Base-by-base conservation (phyloP, 148 eudicot genomes). In the Rhododendron griersonianum region DNA sequence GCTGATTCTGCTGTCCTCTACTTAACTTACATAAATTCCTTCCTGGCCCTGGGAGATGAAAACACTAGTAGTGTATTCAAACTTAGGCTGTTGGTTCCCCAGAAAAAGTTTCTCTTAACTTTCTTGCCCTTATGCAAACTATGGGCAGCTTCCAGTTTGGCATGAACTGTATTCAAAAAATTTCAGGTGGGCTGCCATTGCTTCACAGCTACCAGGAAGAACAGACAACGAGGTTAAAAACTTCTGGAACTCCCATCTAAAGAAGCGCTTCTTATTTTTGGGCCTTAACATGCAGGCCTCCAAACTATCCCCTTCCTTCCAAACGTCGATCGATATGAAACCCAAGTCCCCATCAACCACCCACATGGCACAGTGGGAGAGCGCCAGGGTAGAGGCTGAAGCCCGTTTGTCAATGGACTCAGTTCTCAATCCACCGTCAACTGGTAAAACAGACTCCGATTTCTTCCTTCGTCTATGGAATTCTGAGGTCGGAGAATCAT, bases 151-250 rank as follows among this genome's bases (percentile, higher is more conserved):
- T 39, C 11, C 45, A 0, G 45, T 67, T 83, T 37, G 37, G 11
- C 16, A n/a, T 7, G 30, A 6, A 41, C 3, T 55, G 61, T 33
- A 11, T n/a, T 35, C 2, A 2, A 23, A 18, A 81, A 44, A 57
- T 28, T 80, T 61, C 89, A 91, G 93, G 88, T 91, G 91, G 91
- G 90, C 91, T 44, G 77, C 89, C 33, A 91, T 91, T 74, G 93
- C 93, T 10, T 53, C 90, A 7, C 84, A 88, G 48, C 81, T 91
- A 79, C 89, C 90, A 48, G 93, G 91, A 90, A 90, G 93, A 90
- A 91, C 91, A 48, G 93, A 90, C 74, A 90, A 91, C 47, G 91
- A 91, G 79, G 53, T 90, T n/a, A 90, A 91, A 61, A 91, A 91
- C 80, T 88, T 87, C 78, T 91, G 93, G 91, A 87, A 91, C 84